Conservation (phyloP, 306 rosid species). For the Begonia peltatifolia region DNA sequence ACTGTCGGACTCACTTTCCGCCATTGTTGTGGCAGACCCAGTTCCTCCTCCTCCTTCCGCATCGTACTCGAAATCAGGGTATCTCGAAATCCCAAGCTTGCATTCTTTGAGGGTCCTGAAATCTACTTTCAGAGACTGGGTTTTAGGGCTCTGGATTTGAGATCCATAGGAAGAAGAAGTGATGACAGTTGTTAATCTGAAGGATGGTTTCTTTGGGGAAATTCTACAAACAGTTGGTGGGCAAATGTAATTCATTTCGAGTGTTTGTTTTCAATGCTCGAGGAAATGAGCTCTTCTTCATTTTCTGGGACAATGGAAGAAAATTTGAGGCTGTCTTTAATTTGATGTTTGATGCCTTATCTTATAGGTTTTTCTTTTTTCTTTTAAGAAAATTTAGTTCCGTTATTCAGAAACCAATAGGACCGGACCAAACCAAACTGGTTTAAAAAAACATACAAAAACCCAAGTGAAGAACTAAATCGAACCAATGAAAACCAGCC, state of each 20-base stretch:
- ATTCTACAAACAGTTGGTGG: constrained; percentile 33
- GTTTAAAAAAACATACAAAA: no score
- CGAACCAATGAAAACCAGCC: no score
- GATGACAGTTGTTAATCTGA: constrained; percentile 19
- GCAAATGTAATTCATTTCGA: constrained; percentile 25
- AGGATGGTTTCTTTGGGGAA: constrained; percentile 17
- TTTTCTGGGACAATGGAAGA: constrained; percentile 5
- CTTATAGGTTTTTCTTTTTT: constrained; percentile 3
- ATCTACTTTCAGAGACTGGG: constrained; percentile 21
- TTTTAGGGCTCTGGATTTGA: constrained; percentile 13
- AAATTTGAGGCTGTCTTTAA: constrained; percentile 25
- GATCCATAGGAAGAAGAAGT: constrained; percentile 28
- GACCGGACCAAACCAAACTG: no score
- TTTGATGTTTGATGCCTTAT: constrained; percentile 31
- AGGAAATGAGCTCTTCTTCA: not conserved
- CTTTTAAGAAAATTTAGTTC: no score
- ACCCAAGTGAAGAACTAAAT: no score
- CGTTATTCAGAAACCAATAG: no score
- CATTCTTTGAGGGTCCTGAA: constrained; percentile 60
- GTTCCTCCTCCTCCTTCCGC: constrained; percentile 72
- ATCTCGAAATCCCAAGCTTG: constrained; percentile 72
- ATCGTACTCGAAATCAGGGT: constrained; percentile 70
- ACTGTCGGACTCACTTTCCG: constrained; percentile 6
- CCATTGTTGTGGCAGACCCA: constrained; percentile 29
- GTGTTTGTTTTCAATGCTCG: not conserved